A percentile compares a stretch with the other conserved stretches of the same genome.
Conservation (phyloP, 768 basidiomycete genomes). For the Rickenella mellea region DNA sequence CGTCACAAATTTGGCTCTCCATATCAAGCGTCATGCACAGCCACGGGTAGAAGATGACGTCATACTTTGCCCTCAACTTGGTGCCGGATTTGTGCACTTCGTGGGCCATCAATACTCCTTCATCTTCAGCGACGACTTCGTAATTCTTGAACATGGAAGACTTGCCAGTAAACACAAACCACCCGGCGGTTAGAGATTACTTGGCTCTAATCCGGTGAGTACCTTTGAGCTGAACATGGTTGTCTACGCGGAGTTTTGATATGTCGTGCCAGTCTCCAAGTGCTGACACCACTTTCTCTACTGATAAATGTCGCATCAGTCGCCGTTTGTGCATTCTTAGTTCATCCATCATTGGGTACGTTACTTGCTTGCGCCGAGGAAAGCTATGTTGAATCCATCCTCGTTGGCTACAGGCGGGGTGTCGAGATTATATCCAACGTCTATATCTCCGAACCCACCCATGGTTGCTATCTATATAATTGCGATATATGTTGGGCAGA, state of each 20-base stretch:
- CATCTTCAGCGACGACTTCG: too few relatives aligned
- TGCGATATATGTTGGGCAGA: constrained; percentile 51
- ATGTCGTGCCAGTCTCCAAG: constrained; percentile 51
- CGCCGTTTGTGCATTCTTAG: constrained; percentile 57
- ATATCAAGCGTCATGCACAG: too few relatives aligned
- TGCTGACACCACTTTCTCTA: constrained; percentile 77
- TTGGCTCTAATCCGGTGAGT: constrained; percentile 50
- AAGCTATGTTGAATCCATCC: neutral
- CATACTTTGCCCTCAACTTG: too few relatives aligned
- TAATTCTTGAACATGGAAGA: constrained; percentile 33
- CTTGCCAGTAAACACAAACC: constrained; percentile 46
- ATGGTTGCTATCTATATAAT: constrained; percentile 54
- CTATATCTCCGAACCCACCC: constrained; percentile 57
- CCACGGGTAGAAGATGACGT: too few relatives aligned
- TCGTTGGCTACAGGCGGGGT: constrained; percentile 32
- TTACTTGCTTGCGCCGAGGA: constrained; percentile 1
- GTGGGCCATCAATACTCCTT: too few relatives aligned
- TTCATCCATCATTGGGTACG: constrained; percentile 54
- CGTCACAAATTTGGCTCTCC: too few relatives aligned
- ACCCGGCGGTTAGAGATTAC: constrained; percentile 58
- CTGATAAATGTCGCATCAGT: constrained; percentile 70
- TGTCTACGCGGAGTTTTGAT: neutral
- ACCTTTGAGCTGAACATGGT: neutral
- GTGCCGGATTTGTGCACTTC: too few relatives aligned
- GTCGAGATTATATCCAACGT: constrained; percentile 45